Evolutionary conservation across 2,329 filamentous ascomycete genomes (phyloP), one percentile per base, ranked within the genome.

Genomic region (Lachnellula cervina): DNA sequence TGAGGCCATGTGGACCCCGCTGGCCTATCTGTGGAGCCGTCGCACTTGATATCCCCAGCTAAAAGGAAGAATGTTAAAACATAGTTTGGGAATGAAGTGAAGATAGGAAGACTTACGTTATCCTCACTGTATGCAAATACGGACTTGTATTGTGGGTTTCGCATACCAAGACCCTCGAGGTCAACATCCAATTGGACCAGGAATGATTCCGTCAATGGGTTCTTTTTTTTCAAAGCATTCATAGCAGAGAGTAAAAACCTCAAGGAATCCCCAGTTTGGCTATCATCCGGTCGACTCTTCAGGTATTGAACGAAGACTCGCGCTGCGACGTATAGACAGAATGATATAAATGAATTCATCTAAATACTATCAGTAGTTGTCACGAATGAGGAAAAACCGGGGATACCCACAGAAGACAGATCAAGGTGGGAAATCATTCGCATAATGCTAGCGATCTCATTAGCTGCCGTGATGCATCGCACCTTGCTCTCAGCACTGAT

Each of bases 301-400:
- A 97, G 79, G 67, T 95, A 97, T 70, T 97, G 93, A 7, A 97
- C 87, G 68, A 97, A 97, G 0, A 97, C 93, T 51, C 94, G 83
- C 21, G 93, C 90, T 11, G 93, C 88, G n/a, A 97, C 92, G 66
- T 97, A 97, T 44, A 99, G 80, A 68, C 91, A 96, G 72, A 97
- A 97, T 0, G 90, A 91, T 65, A 96, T 88, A 70, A 97, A 97
- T 0, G 93, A 90, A 63, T 97, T 96, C 83, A 96, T 90, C 90
- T 97, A 58, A 1, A 59, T n/a, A 46, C 46, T 19, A 13, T 64
- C 48, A 54, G 52, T 65, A 52, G 66, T 57, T 56, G 49, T 52
- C 13, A 46, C 34, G 8, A 25, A 45, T 16, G 28, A 34, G 13
- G 34, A 42, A 46, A 44, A 43, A 21, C 37, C 8, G 13, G 7